Evolutionary conservation across 148 eudicot genomes (phyloP).

Genomic region (Vaccinium vitisidaea): DNA sequence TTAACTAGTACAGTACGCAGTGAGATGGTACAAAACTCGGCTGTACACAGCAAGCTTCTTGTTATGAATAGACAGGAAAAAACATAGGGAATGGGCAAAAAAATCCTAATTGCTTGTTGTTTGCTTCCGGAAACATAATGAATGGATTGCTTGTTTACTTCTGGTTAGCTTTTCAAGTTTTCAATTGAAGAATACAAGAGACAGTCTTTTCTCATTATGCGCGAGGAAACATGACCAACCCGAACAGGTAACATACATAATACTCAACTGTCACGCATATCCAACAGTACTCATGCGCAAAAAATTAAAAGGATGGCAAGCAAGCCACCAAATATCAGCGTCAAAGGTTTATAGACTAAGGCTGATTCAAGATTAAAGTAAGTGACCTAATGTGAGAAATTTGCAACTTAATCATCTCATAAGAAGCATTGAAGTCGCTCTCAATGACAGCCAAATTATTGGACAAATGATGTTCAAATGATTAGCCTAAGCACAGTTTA

Average conservation of each 20-base stretch:
- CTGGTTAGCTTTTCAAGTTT: no score
- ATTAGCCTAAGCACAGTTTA: background rate
- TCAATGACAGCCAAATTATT: background rate
- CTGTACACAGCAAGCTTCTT: background rate
- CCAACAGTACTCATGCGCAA: background rate
- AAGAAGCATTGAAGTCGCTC: background rate
- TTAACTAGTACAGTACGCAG: background rate
- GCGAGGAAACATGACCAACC: background rate
- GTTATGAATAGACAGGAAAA: background rate
- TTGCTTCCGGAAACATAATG: no score
- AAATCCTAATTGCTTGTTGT: no score
- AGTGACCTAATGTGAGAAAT: background rate
- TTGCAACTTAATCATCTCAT: slow-evolving; percentile 5
- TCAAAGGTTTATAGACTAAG: background rate
- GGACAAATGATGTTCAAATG: background rate
- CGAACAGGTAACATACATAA: background rate
- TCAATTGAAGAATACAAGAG: background rate
- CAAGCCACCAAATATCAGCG: background rate
- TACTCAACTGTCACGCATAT: background rate
- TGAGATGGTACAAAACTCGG: background rate
- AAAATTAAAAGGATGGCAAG: background rate
- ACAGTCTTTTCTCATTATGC: background rate
- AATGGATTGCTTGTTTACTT: background rate
- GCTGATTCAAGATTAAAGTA: background rate
- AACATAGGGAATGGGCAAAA: no score